phyloP scores from a whole-genome alignment of 306 rosid species.

The Gleditsia sinensis region DNA sequence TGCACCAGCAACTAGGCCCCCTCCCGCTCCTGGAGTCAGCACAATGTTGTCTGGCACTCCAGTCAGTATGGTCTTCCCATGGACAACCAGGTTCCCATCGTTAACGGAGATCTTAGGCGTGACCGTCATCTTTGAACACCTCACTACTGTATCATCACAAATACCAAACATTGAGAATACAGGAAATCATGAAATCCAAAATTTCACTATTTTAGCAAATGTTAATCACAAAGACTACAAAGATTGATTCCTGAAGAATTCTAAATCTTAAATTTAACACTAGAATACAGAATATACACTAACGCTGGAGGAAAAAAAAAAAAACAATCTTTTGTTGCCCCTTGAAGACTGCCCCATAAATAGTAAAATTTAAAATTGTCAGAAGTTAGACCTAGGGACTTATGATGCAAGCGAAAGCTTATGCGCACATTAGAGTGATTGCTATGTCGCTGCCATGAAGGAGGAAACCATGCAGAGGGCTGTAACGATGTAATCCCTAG shows the following conservation, averaged over 20 bases:
- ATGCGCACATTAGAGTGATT: constrained; percentile 20
- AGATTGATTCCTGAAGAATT: background rate
- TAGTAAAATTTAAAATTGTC: background rate
- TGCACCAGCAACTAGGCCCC: constrained; percentile 72
- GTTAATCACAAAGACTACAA: background rate
- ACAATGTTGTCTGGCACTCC: constrained; percentile 86
- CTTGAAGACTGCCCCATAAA: background rate
- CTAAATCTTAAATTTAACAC: background rate
- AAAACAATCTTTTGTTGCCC: no score
- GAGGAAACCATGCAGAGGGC: constrained; percentile 18
- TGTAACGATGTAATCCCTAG: constrained; percentile 23
- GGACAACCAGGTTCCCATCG: constrained; percentile 84
- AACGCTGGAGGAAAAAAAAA: background rate
- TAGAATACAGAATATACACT: background rate
- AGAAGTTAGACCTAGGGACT: background rate
- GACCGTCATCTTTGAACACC: constrained; percentile 73
- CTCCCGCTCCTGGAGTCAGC: constrained; percentile 65
- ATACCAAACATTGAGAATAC: constrained; percentile 3
- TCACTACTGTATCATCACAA: constrained; percentile 20
- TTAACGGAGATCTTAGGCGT: constrained; percentile 64
- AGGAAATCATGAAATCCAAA: background rate
- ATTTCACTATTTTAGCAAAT: background rate
- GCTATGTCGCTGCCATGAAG: constrained; percentile 1
- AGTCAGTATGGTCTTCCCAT: constrained; percentile 79
- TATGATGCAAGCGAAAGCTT: constrained; percentile 13